Percentiles rank a stretch among this genome's conserved stretches.
These are phyloP conservation scores for Alliaria petiolata DNA, from an alignment of 345 rosid genomes.

Conservation along the genomic window DNA sequence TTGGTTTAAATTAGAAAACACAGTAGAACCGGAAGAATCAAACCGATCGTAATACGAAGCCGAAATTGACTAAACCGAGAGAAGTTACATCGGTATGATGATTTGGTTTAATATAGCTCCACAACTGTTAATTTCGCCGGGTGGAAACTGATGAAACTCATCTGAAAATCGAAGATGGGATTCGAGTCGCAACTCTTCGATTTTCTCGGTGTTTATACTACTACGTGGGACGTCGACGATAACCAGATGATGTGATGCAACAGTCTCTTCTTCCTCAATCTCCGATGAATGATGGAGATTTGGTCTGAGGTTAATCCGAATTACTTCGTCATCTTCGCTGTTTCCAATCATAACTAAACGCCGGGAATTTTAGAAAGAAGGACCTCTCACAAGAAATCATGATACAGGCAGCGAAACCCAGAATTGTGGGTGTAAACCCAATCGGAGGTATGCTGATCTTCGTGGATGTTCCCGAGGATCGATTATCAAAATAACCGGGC, in stretches of 20 bases:
- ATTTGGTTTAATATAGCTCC: neutral
- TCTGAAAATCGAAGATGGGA: neutral
- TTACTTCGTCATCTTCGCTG: neutral
- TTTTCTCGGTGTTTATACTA: neutral
- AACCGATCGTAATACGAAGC: no score
- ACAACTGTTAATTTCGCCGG: neutral
- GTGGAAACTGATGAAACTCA: neutral
- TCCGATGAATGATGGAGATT: neutral
- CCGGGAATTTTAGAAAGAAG: neutral
- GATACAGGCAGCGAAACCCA: slow-evolving; percentile 4
- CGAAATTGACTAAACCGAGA: neutral
- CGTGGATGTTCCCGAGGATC: neutral
- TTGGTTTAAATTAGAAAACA: no score
- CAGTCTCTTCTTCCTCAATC: neutral
- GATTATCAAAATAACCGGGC: neutral
- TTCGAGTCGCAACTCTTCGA: slow-evolving; percentile 1
- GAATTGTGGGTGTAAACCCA: neutral
- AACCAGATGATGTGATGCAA: neutral
- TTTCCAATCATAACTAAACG: slow-evolving; percentile 7
- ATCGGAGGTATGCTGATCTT: neutral
- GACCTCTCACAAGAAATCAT: neutral
- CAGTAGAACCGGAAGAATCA: no score
- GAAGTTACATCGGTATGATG: neutral
- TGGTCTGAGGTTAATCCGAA: slow-evolving; percentile 13
- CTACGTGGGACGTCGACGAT: neutral